Conservation (phyloP, 108 stramenopile species). For the Phaeodactylum tricornutum region DNA sequence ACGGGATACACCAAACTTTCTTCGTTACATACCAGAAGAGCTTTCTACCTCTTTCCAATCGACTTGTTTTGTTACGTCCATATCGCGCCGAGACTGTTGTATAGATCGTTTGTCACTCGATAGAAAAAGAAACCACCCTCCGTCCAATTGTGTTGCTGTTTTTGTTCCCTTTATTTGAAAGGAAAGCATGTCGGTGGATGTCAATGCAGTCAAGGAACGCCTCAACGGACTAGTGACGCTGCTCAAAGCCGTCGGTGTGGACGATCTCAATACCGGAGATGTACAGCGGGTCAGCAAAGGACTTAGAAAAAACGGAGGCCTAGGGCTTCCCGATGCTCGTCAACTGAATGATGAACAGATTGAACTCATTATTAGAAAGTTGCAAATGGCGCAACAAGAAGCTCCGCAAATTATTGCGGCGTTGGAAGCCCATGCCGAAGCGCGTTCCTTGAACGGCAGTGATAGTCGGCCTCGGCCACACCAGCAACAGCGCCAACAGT, state of each 20-base stretch:
- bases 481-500: background rate
- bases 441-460: conserved; percentile 1
- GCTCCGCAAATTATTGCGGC: conserved; percentile 39
- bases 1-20: no score
- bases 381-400: conserved; percentile 27
- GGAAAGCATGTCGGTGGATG: conserved; percentile 34
- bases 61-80: no score
- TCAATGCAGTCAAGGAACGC: conserved; percentile 26
- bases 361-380: conserved; percentile 30
- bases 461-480: background rate
- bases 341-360: conserved; percentile 31
- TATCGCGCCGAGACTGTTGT: no score
- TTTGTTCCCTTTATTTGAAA: no score
- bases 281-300: background rate
- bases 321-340: background rate
- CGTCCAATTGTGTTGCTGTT: no score
- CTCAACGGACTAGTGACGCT: conserved; percentile 32
- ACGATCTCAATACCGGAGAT: conserved; percentile 8
- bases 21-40: no score
- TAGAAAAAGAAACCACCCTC: no score
- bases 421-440: conserved; percentile 14
- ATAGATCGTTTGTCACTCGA: no score
- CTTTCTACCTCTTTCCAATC: no score
- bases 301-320: background rate
- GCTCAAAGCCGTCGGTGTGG: conserved; percentile 27